Conservation (phyloP, 2,329 filamentous ascomycete genomes). For the Pestalotiopsis fici region DNA sequence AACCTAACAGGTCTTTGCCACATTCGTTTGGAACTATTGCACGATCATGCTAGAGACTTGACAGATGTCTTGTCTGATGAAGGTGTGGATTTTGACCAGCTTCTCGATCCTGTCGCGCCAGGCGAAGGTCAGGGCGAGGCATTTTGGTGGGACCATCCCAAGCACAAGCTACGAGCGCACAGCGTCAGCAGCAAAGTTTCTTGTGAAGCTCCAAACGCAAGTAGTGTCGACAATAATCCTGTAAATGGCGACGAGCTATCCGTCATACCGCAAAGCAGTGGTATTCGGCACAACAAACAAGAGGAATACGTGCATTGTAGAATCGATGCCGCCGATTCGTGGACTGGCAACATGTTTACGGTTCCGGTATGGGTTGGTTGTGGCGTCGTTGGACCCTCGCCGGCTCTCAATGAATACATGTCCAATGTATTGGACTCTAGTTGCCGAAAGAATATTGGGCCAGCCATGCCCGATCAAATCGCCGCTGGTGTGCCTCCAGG, state of each 20-base stretch:
- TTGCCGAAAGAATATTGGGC: conserved; percentile 40
- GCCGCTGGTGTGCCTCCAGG: conserved; percentile 48
- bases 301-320: conserved; percentile 26
- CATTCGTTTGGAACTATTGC: conserved; percentile 55
- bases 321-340: conserved; percentile 25
- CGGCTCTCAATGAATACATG: conserved; percentile 50
- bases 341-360: conserved; percentile 27
- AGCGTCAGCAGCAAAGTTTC: conserved; percentile 15
- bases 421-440: conserved; percentile 37
- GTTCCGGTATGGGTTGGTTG: conserved; percentile 50
- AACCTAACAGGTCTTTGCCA: conserved; percentile 53
- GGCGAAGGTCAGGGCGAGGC: conserved; percentile 24
- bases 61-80: conserved; percentile 28
- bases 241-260: neutral
- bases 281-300: conserved; percentile 15
- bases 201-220: neutral
- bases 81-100: conserved; percentile 41
- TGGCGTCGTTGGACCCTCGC: conserved; percentile 23
- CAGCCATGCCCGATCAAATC: conserved; percentile 50
- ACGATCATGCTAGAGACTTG: conserved; percentile 38
- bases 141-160: conserved; percentile 20
- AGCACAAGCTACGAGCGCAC: conserved; percentile 22
- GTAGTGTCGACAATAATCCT: neutral
- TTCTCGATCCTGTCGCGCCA: conserved; percentile 36
- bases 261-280: neutral